Conservation (phyloP, 306 rosid species). For the Lathyrus tuberosus region DNA sequence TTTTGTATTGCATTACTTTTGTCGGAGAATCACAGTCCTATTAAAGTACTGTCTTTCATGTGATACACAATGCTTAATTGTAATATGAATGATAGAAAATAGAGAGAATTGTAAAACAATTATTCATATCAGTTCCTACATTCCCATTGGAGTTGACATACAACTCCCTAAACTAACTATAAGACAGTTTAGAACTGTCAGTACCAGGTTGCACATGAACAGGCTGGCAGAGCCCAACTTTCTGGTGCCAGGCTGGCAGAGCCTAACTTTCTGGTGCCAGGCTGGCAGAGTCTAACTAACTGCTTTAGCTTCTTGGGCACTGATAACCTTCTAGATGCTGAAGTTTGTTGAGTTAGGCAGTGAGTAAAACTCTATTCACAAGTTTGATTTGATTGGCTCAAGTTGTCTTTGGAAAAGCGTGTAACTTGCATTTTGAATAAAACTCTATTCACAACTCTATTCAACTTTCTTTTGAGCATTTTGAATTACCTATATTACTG, state of each 20-base stretch:
- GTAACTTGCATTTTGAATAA: too few relatives aligned
- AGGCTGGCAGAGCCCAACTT: background rate
- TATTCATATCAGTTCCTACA: background rate
- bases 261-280: too few relatives aligned
- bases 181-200: background rate
- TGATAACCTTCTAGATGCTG: background rate
- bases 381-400: background rate
- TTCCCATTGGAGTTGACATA: background rate
- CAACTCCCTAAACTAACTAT: background rate
- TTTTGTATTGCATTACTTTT: background rate
- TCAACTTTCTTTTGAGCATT: constrained; percentile 12
- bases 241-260: background rate
- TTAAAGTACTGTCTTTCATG: background rate
- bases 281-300: too few relatives aligned
- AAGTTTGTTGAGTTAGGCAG: background rate
- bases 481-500: constrained; percentile 9
- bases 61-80: constrained; percentile 6
- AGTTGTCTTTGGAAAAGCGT: background rate
- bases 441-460: too few relatives aligned
- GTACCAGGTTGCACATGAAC: background rate
- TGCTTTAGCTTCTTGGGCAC: too few relatives aligned
- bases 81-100: background rate
- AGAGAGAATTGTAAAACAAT: background rate
- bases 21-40: background rate
- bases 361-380: too few relatives aligned